Evolutionary conservation across 345 rosid species (phyloP).

Genomic region (Sonneratia caseolaris): DNA sequence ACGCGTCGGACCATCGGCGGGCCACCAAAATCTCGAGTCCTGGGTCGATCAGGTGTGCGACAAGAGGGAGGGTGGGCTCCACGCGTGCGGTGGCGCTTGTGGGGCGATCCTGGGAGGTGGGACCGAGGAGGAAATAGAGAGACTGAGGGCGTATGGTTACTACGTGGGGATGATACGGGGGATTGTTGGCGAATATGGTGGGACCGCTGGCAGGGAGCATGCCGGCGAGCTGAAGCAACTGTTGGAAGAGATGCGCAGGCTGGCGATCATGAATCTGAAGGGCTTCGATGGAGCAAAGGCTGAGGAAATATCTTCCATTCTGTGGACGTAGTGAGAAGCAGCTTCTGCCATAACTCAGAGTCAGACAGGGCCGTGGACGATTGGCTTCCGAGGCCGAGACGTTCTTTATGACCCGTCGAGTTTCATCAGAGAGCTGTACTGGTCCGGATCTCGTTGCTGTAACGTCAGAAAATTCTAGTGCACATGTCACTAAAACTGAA

Average conservation of each 20-base stretch:
- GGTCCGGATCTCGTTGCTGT: no score
- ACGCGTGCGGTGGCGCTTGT: constrained; percentile 47
- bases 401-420: no score
- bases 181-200: not conserved
- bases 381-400: no score
- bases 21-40: not conserved
- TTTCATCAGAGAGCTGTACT: no score
- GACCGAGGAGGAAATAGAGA: constrained; percentile 39
- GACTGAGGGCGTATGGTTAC: constrained; percentile 34
- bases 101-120: constrained; percentile 68
- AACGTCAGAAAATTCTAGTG: no score
- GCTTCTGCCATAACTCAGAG: not conserved
- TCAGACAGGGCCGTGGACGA: no score
- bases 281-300: constrained; percentile 25
- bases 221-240: not conserved
- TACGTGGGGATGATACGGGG: constrained; percentile 39
- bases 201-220: not conserved
- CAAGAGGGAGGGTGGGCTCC: constrained; percentile 36
- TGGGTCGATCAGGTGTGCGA: constrained; percentile 13
- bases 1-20: not conserved
- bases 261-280: constrained; percentile 21
- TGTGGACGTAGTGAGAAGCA: not conserved
- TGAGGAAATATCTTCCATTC: constrained; percentile 12
- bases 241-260: constrained; percentile 17
- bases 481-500: no score